Conservation (phyloP, 179 eudicot species). For the Beta macrorhiza region DNA sequence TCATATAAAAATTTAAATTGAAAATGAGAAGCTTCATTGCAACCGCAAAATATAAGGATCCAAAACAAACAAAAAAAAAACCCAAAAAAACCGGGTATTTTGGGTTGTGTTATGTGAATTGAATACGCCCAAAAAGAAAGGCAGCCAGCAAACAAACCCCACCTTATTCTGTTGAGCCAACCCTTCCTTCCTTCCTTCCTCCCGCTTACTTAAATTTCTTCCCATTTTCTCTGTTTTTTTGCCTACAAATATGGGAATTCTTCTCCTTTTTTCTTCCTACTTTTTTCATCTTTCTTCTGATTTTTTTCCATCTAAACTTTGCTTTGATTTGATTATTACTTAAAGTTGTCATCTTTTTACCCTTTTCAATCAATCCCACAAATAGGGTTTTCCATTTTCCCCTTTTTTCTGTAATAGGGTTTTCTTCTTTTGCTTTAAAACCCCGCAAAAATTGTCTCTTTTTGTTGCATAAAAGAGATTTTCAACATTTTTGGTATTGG, state of each 20-base stretch:
- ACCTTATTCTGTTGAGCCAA: not conserved
- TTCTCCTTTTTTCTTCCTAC: conserved; percentile 17
- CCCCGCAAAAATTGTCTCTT: conserved; percentile 6
- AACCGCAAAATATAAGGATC: not conserved
- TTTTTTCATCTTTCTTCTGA: conserved; percentile 17
- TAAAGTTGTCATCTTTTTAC: conserved; percentile 15
- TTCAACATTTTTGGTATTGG: conserved; percentile 14
- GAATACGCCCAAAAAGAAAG: conserved; percentile 18
- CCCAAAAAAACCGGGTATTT: not conserved
- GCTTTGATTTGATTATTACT: conserved; percentile 23
- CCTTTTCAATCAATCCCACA: conserved; percentile 10
- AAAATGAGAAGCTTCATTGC: not conserved
- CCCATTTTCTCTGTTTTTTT: not conserved
- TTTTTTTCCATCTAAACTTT: conserved; percentile 23
- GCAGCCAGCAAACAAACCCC: conserved; percentile 8
- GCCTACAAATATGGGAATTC: conserved; percentile 26
- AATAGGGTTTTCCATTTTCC: not conserved
- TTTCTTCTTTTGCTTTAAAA: not conserved
- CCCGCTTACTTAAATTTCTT: not conserved
- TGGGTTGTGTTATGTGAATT: not conserved
- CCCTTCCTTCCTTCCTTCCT: no score
- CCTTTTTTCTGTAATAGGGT: not conserved
- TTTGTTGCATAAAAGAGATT: not conserved
- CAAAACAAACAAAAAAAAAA: not conserved
- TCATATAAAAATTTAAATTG: not conserved